phyloP scores from a whole-genome alignment of 2,329 filamentous ascomycete species.

The Teratosphaeria zuluensis region DNA sequence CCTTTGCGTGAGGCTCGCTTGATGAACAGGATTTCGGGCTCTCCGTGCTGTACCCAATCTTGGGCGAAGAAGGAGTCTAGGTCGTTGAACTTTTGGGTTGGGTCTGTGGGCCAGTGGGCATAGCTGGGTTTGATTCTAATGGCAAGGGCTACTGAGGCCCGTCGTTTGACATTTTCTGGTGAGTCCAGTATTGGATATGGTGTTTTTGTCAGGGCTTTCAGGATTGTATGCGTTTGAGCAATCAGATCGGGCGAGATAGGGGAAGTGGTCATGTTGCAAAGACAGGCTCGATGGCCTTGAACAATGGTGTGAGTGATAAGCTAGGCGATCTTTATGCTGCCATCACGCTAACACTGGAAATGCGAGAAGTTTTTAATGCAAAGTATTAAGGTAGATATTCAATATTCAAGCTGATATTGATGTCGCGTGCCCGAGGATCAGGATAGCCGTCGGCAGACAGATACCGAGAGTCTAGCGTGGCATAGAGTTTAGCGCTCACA shows the following conservation, averaged over 20 bases:
- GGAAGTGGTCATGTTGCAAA: background rate
- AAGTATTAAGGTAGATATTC: background rate
- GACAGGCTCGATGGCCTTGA: background rate
- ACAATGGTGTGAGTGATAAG: too few relatives aligned
- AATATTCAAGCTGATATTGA: background rate
- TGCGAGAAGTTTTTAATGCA: background rate
- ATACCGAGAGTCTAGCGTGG: background rate
- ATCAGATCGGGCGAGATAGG: constrained; percentile 21
- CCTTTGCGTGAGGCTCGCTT: constrained; percentile 56
- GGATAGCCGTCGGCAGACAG: background rate
- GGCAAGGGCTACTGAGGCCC: constrained; percentile 58
- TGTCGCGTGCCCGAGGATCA: background rate
- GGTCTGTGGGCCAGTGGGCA: constrained; percentile 38
- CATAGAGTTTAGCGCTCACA: background rate
- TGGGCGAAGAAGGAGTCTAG: constrained; percentile 52
- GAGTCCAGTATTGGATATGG: constrained; percentile 42
- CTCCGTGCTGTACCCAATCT: constrained; percentile 55
- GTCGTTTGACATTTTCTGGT: constrained; percentile 43
- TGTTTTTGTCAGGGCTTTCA: constrained; percentile 31
- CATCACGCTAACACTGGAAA: background rate
- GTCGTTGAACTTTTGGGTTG: constrained; percentile 25
- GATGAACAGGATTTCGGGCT: constrained; percentile 62
- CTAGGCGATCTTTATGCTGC: background rate
- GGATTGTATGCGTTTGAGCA: constrained; percentile 31
- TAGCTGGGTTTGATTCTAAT: constrained; percentile 52